Percentiles rank a stretch among this genome's conserved stretches.
Evolutionary conservation across 2,329 filamentous ascomycete genomes (phyloP).

Genomic region (Ascochyta rabiei): DNA sequence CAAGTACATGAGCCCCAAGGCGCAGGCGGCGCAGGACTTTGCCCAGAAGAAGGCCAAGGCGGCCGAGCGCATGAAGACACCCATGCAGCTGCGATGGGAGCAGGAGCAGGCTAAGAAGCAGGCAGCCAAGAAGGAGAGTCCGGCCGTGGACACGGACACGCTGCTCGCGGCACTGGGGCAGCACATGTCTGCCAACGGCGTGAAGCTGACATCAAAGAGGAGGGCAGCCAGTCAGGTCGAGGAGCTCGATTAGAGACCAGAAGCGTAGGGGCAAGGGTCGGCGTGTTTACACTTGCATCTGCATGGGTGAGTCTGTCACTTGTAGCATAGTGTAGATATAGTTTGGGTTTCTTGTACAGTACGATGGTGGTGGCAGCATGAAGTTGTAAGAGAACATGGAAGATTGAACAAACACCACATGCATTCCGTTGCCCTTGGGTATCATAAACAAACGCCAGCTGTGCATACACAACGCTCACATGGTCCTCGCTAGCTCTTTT

Average conservation of each 20-base stretch:
- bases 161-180: conserved; percentile 51
- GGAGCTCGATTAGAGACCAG: conserved; percentile 19
- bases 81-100: conserved; percentile 44
- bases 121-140: conserved; percentile 21
- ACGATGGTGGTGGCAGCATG: neutral
- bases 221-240: conserved; percentile 9
- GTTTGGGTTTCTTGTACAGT: conserved; percentile 8
- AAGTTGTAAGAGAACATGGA: conserved; percentile 1
- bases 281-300: neutral
- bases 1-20: conserved; percentile 14
- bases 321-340: conserved; percentile 34
- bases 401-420: neutral
- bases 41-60: conserved; percentile 26
- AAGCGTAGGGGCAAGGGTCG: neutral
- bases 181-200: conserved; percentile 44
- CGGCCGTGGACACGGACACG: conserved; percentile 38
- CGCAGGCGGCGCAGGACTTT: conserved; percentile 36
- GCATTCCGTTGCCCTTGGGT: neutral
- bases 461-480: too few species aligned
- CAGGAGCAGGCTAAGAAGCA: conserved; percentile 35
- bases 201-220: conserved; percentile 22
- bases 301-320: neutral
- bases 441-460: neutral
- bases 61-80: conserved; percentile 40
- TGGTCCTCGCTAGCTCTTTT: neutral